These are phyloP conservation scores for Neurospora sp. DNA, from an alignment of 495 filamentous ascomycete genomes.

Conservation along the genomic window DNA sequence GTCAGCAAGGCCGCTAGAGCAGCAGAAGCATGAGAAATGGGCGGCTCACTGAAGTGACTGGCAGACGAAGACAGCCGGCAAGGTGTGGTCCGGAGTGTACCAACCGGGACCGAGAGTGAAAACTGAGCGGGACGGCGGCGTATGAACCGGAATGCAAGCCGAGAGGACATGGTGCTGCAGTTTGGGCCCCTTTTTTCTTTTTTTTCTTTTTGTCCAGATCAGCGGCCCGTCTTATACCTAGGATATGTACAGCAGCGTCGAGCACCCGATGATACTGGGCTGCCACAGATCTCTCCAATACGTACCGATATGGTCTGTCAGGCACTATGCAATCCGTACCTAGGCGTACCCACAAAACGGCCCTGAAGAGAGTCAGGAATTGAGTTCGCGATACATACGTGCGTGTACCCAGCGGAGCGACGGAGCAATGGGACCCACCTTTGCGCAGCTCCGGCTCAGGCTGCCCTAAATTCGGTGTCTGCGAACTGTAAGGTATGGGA, in stretches of 20 bases:
- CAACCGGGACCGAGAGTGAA: slow-evolving; percentile 1
- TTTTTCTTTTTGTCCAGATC: not conserved
- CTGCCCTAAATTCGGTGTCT: not conserved
- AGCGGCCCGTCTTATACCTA: not conserved
- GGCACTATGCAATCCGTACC: not conserved
- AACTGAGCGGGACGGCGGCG: slow-evolving; percentile 5
- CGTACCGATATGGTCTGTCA: not conserved
- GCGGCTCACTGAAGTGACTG: not conserved
- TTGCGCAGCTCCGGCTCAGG: not conserved
- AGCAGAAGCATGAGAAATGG: not conserved
- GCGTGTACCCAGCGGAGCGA: not conserved
- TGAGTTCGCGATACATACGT: not conserved
- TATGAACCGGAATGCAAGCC: slow-evolving; percentile 4
- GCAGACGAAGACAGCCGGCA: not conserved
- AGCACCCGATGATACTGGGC: not conserved
- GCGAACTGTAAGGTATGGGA: not conserved
- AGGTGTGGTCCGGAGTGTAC: slow-evolving; percentile 1
- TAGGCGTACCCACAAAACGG: not conserved
- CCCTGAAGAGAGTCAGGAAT: not conserved
- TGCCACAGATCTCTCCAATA: not conserved
- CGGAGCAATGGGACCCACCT: not conserved
- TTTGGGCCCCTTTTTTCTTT: not conserved
- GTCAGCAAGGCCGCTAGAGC: not conserved
- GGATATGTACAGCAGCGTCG: not conserved
- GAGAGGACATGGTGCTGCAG: slow-evolving; percentile 9